phyloP scores from a whole-genome alignment of 75 land plant genomes.

The Isoetes taiwanensis region DNA sequence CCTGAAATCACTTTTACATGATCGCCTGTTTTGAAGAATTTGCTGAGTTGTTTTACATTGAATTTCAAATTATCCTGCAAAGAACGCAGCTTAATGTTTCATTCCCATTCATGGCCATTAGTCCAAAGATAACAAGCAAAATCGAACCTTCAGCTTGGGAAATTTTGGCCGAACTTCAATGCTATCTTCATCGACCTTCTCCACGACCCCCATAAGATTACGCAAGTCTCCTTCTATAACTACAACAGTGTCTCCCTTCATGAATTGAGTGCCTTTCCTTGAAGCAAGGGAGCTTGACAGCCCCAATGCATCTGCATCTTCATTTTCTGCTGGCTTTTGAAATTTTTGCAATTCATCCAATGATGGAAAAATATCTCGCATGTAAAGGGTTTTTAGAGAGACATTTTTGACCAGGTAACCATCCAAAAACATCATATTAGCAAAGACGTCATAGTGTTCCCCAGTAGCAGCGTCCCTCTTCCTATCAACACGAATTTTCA shows the following conservation, averaged over 20 bases:
- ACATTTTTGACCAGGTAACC: conserved; percentile 80
- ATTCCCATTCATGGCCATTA: no score
- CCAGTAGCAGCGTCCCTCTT: conserved; percentile 55
- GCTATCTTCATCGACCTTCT: conserved; percentile 89
- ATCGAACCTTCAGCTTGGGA: conserved; percentile 47
- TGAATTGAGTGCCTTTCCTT: conserved; percentile 77
- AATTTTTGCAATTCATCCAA: conserved; percentile 93
- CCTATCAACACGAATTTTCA: conserved; percentile 68
- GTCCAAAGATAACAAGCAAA: neutral
- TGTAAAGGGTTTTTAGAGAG: conserved; percentile 58
- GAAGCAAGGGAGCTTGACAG: conserved; percentile 58
- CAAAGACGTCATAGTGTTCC: conserved; percentile 55
- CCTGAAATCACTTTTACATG: conserved; percentile 95
- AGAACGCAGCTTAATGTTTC: neutral
- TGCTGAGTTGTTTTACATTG: conserved; percentile 77
- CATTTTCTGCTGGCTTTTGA: conserved; percentile 61
- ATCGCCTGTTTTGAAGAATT: conserved; percentile 85
- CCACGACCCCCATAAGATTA: conserved; percentile 81
- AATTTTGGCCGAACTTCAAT: conserved; percentile 63
- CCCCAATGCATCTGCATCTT: conserved; percentile 42
- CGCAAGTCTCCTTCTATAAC: conserved; percentile 81
- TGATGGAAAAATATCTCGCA: conserved; percentile 52
- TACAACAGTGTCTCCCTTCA: conserved; percentile 96
- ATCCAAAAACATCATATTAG: conserved; percentile 67
- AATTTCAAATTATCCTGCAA: conserved; percentile 59